A percentile compares a stretch with the other conserved stretches of the same genome.
These are phyloP conservation scores for Dovyalis caffra DNA, from an alignment of 345 rosid species.

Conservation along the genomic window DNA sequence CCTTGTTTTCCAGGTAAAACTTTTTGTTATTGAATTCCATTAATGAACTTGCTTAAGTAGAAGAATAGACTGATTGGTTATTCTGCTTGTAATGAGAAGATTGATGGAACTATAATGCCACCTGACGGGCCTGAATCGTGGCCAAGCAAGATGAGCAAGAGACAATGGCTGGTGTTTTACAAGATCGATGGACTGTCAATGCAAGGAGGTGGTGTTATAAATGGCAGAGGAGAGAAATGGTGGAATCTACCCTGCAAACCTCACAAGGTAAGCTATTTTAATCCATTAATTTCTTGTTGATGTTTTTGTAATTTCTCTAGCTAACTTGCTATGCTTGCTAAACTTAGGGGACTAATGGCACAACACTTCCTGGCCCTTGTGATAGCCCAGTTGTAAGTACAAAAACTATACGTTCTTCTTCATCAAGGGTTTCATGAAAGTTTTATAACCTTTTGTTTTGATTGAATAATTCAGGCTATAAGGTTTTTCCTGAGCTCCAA, in stretches of 20 bases:
- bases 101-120: slow-evolving; percentile 39
- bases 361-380: slow-evolving; percentile 20
- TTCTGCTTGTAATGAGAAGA: slow-evolving; percentile 7
- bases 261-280: slow-evolving; percentile 23
- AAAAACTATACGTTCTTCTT: neutral
- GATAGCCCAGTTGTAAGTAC: slow-evolving; percentile 35
- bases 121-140: slow-evolving; percentile 34
- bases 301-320: neutral
- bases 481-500: slow-evolving; percentile 45
- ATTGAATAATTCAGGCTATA: slow-evolving; percentile 28
- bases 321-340: neutral
- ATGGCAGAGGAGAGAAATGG: slow-evolving; percentile 44
- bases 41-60: neutral
- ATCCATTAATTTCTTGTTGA: neutral
- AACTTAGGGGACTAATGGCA: slow-evolving; percentile 16
- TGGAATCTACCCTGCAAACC: slow-evolving; percentile 33
- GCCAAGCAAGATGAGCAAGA: slow-evolving; percentile 19
- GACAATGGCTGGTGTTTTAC: slow-evolving; percentile 37
- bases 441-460: neutral
- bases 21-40: neutral
- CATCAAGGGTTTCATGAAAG: no score
- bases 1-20: slow-evolving; percentile 36
- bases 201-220: slow-evolving; percentile 36
- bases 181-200: slow-evolving; percentile 22
- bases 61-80: neutral